Evolutionary conservation across 441 rosid genomes (phyloP).

Genomic region (Raphanus hybrid): DNA sequence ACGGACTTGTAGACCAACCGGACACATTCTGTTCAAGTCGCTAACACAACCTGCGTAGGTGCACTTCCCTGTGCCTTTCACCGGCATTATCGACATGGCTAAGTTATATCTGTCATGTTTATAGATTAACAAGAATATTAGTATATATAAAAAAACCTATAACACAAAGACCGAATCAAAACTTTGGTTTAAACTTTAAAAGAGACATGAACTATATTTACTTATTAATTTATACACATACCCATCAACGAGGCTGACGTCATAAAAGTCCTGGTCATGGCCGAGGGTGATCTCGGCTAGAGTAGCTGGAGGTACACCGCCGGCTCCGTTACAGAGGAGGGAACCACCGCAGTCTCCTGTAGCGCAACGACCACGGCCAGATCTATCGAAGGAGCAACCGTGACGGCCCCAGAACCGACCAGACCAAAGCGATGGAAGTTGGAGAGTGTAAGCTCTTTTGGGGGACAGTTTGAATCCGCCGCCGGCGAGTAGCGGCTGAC

Average conservation of each 20-base stretch:
- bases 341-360: conserved; percentile 89
- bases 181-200: neutral
- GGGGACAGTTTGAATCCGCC: conserved; percentile 79
- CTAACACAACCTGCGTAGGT: conserved; percentile 88
- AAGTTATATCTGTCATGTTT: conserved; percentile 72
- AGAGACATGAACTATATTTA: neutral
- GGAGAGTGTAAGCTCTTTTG: conserved; percentile 58
- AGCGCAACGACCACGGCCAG: conserved; percentile 72
- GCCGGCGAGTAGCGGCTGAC: conserved; percentile 61
- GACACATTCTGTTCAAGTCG: conserved; percentile 85
- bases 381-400: conserved; percentile 68
- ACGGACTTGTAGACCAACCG: conserved; percentile 78
- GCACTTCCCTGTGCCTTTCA: conserved; percentile 77
- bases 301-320: conserved; percentile 85
- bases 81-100: conserved; percentile 75
- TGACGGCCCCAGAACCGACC: conserved; percentile 95
- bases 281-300: conserved; percentile 84
- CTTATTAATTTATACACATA: conserved; percentile 33
- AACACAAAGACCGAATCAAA: neutral
- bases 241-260: conserved; percentile 89
- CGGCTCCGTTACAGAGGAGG: conserved; percentile 75
- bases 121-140: neutral
- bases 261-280: conserved; percentile 77
- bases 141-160: neutral
- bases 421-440: conserved; percentile 74